Conservation (phyloP, 2,329 filamentous ascomycete genomes). For the Alternaria atra region DNA sequence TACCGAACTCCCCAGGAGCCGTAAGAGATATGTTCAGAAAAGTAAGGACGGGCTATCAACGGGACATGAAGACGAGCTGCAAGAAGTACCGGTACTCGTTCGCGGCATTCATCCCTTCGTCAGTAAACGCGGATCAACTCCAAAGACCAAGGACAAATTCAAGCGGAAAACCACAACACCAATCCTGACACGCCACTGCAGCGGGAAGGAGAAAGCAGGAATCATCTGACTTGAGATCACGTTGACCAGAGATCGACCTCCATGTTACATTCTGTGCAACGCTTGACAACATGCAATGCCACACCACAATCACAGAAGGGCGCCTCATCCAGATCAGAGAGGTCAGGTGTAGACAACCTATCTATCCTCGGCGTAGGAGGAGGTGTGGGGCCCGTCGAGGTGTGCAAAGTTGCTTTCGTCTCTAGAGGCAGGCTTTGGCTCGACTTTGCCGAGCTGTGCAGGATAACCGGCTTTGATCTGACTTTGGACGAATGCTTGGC, state of each 20-base stretch:
- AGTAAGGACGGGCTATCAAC: background rate
- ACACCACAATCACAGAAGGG: slow-evolving; percentile 48
- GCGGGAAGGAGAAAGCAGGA: no score
- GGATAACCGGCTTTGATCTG: slow-evolving; percentile 28
- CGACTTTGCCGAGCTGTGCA: slow-evolving; percentile 17
- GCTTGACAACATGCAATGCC: slow-evolving; percentile 17
- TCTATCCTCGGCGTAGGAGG: slow-evolving; percentile 44
- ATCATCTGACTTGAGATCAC: background rate
- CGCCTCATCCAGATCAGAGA: slow-evolving; percentile 36
- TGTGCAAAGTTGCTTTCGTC: background rate
- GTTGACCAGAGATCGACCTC: background rate
- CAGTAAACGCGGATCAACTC: background rate
- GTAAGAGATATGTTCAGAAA: background rate
- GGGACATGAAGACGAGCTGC: background rate
- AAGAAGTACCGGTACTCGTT: background rate
- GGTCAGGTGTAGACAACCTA: slow-evolving; percentile 47
- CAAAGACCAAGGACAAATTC: background rate
- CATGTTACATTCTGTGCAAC: slow-evolving; percentile 31
- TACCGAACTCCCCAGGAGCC: background rate
- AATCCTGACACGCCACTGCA: background rate
- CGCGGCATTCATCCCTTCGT: background rate
- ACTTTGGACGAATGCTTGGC: slow-evolving; percentile 11
- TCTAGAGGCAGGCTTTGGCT: background rate
- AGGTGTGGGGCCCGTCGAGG: slow-evolving; percentile 20
- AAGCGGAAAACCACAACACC: background rate